Percentiles rank a stretch among this genome's conserved stretches.
These are phyloP conservation scores for Aspergillus pseudonomiae DNA, from an alignment of 2,329 filamentous ascomycete genomes.

Conservation along the genomic window DNA sequence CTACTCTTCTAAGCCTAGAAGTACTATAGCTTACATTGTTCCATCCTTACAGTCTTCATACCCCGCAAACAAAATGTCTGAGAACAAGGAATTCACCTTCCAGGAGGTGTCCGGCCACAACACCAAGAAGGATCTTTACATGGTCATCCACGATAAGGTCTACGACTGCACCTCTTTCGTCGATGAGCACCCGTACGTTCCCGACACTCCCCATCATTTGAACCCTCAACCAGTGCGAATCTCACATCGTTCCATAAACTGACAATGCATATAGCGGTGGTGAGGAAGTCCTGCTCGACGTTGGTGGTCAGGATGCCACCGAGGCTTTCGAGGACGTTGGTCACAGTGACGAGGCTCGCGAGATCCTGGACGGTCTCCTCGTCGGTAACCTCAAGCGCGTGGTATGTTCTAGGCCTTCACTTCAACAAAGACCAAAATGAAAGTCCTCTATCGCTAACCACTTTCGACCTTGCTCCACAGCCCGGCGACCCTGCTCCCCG, in stretches of 20 bases:
- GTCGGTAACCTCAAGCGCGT: conserved; percentile 78
- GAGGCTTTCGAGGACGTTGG: conserved; percentile 99
- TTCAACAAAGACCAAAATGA: background rate
- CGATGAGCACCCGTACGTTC: conserved; percentile 88
- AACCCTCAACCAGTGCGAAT: background rate
- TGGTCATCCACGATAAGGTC: conserved; percentile 95
- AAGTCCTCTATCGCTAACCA: background rate
- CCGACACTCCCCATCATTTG: conserved; percentile 3
- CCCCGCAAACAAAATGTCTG: conserved; percentile 49
- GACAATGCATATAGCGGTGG: conserved; percentile 68
- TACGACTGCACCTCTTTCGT: conserved; percentile 89
- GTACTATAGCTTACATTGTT: background rate
- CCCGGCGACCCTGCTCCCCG: conserved; percentile 78
- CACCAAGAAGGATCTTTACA: conserved; percentile 87
- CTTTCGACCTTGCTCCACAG: conserved; percentile 35
- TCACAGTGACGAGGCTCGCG: conserved; percentile 96
- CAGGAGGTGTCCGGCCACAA: conserved; percentile 82
- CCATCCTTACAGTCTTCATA: conserved; percentile 3
- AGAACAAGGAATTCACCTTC: conserved; percentile 69
- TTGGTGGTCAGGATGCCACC: conserved; percentile 92
- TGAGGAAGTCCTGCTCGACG: conserved; percentile 96
- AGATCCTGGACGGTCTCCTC: conserved; percentile 79
- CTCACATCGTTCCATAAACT: background rate
- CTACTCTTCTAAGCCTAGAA: too few relatives aligned
- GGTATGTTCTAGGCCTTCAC: conserved; percentile 56